Conservation (phyloP, 2,329 filamentous ascomycete genomes). For the Penicillium sp. region DNA sequence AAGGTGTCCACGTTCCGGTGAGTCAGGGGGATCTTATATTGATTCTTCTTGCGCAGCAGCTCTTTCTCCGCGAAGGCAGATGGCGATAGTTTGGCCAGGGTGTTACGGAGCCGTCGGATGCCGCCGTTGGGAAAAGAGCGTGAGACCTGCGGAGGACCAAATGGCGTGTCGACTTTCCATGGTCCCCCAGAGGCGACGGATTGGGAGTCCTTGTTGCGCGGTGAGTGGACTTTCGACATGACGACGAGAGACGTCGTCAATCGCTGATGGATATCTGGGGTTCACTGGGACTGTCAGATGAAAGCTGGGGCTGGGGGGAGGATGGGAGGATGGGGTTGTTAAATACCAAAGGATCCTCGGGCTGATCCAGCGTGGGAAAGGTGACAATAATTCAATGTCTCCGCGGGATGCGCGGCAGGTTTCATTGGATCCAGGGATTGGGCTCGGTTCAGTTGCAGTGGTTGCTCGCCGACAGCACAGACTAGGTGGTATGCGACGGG, state of each 20-base stretch:
- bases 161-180: conserved; percentile 34
- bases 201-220: conserved; percentile 3
- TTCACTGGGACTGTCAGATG: not conserved
- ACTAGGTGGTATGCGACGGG: too few species aligned
- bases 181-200: conserved; percentile 29
- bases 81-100: conserved; percentile 34
- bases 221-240: conserved; percentile 1
- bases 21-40: conserved; percentile 36
- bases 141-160: conserved; percentile 31
- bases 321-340: conserved; percentile 1
- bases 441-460: not conserved
- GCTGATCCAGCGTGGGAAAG: conserved; percentile 2
- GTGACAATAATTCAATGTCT: too few species aligned
- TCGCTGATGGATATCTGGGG: too few species aligned
- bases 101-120: conserved; percentile 37
- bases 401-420: conserved; percentile 14
- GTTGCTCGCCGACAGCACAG: too few species aligned
- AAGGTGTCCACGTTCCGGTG: conserved; percentile 39
- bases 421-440: conserved; percentile 10
- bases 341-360: conserved; percentile 9
- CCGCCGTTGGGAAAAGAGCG: conserved; percentile 28
- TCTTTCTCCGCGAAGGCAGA: conserved; percentile 36
- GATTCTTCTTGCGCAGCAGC: conserved; percentile 36
- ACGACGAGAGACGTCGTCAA: not conserved
- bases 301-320: not conserved